Evolutionary conservation across 2,329 filamentous ascomycete genomes (phyloP).

Genomic region (Trichoderma simmonsii): DNA sequence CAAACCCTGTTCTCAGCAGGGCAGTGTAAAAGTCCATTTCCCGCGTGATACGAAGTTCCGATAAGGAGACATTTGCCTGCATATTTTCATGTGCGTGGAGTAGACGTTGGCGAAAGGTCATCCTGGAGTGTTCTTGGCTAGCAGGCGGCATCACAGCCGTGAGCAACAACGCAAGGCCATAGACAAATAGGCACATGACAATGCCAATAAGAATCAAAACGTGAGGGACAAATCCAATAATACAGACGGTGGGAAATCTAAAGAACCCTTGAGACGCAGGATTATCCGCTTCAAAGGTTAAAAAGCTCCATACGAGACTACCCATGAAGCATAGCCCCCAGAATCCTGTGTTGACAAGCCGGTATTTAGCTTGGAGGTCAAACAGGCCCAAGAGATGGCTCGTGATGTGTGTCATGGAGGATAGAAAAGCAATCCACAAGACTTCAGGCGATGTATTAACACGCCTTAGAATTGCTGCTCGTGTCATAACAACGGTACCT

Average conservation of each 20-base stretch:
- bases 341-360: conserved; percentile 82
- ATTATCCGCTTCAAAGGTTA: conserved; percentile 60
- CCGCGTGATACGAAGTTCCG: conserved; percentile 74
- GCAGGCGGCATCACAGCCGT: conserved; percentile 52
- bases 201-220: conserved; percentile 84
- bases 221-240: conserved; percentile 92
- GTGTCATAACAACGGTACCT: conserved; percentile 48
- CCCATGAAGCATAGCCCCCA: conserved; percentile 91
- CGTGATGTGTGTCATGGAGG: conserved; percentile 80
- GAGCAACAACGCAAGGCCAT: conserved; percentile 69
- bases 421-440: conserved; percentile 81
- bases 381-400: conserved; percentile 81
- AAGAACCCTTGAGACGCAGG: conserved; percentile 64
- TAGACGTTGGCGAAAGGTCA: conserved; percentile 59
- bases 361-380: conserved; percentile 71
- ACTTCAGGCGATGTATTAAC: conserved; percentile 90
- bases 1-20: conserved; percentile 80
- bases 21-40: conserved; percentile 96
- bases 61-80: conserved; percentile 85
- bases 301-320: conserved; percentile 74
- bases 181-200: conserved; percentile 70
- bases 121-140: conserved; percentile 26
- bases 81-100: conserved; percentile 77
- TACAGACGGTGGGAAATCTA: conserved; percentile 88
- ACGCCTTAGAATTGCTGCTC: conserved; percentile 68